A percentile compares a stretch with the other conserved stretches of the same genome.
Evolutionary conservation across 1,284 basidiomycete species (phyloP).

Genomic region (Pseudozyma thailandica): DNA sequence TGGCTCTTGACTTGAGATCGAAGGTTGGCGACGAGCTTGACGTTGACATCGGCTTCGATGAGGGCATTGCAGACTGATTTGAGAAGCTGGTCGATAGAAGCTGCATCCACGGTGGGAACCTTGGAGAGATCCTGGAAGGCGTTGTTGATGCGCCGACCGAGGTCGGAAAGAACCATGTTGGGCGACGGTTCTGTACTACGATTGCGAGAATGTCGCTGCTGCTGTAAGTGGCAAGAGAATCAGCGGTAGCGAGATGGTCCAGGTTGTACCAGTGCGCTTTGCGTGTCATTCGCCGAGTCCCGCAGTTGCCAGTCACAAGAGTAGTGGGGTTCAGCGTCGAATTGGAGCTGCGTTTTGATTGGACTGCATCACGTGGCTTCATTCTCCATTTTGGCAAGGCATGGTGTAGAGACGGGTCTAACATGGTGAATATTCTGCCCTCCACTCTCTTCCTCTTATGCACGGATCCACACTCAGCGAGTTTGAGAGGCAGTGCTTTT

Average conservation of each 20-base stretch:
- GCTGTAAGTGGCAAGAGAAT: neutral
- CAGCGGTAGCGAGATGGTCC: neutral
- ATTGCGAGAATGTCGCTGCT: neutral
- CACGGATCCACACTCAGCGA: no score
- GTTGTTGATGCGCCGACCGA: slow-evolving; percentile 91
- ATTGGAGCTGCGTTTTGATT: neutral
- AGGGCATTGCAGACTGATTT: slow-evolving; percentile 95
- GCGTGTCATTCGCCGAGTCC: neutral
- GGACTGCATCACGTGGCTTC: neutral
- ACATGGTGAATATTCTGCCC: neutral
- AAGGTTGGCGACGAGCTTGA: slow-evolving; percentile 89
- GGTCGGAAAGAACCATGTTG: slow-evolving; percentile 93
- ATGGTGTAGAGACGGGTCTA: no score
- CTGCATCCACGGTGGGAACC: slow-evolving; percentile 81
- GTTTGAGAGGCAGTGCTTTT: no score
- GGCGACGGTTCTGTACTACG: neutral
- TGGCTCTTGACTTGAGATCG: slow-evolving; percentile 80
- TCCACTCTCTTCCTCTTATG: no score
- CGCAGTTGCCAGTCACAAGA: no score
- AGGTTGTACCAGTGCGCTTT: neutral
- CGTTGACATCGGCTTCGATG: slow-evolving; percentile 97
- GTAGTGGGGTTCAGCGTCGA: neutral
- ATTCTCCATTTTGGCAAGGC: no score
- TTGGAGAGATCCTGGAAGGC: slow-evolving; percentile 90
- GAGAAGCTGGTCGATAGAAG: slow-evolving; percentile 73